Evolutionary conservation across 257 asterid genomes (phyloP).

Genomic region (Solanum bulbocastanum): DNA sequence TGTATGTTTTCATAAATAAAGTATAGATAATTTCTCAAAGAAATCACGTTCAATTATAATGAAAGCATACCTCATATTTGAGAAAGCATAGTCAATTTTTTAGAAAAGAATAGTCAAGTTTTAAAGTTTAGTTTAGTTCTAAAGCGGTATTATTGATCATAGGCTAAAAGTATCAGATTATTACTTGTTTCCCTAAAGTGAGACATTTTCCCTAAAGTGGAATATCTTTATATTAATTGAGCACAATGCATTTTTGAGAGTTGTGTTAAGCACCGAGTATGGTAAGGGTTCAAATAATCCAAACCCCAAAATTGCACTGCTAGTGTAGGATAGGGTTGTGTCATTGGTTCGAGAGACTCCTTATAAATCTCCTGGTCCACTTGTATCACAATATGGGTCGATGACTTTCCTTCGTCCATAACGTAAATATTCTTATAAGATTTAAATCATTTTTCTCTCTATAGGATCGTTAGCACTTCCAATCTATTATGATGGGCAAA

Average conservation of each 20-base stretch:
- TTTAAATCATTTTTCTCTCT: too few relatives aligned
- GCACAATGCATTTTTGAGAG: background rate
- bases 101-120: too few relatives aligned
- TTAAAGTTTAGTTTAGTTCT: background rate
- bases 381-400: too few relatives aligned
- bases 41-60: background rate
- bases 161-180: background rate
- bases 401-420: background rate
- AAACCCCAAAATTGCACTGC: background rate
- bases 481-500: background rate
- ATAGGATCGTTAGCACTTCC: background rate
- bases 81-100: too few relatives aligned
- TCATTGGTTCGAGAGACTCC: background rate
- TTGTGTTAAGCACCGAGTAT: background rate
- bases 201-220: background rate
- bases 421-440: too few relatives aligned
- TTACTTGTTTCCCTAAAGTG: background rate
- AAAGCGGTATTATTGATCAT: background rate
- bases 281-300: background rate
- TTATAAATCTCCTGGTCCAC: too few relatives aligned
- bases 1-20: background rate
- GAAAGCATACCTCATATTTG: background rate
- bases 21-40: too few relatives aligned
- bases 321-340: background rate
- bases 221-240: too few relatives aligned